These are phyloP conservation scores for bread wheat (Triticum aestivum) DNA, from an alignment of 176 grass and related monocot genomes.

Conservation along the genomic window DNA sequence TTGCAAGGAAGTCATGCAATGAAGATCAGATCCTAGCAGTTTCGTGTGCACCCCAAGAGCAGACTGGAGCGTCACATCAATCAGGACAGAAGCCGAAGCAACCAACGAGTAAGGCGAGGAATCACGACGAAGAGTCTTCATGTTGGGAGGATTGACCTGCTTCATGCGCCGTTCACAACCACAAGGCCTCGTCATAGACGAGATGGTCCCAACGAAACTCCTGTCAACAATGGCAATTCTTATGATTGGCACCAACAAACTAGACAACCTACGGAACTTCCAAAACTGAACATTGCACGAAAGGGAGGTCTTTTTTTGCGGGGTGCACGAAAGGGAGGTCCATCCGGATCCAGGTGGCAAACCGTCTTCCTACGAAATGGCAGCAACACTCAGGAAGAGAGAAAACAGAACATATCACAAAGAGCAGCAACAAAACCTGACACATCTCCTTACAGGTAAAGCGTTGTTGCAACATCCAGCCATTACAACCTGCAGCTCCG, in stretches of 20 bases:
- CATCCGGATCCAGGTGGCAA: not conserved
- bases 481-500: not conserved
- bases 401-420: not conserved
- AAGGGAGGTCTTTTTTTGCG: not conserved
- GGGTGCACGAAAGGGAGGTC: not conserved
- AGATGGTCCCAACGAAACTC: not conserved
- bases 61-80: too few species aligned
- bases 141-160: not conserved
- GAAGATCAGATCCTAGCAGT: too few species aligned
- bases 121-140: too few species aligned
- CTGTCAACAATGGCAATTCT: not conserved
- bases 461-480: not conserved
- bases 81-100: too few species aligned
- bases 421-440: not conserved
- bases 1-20: too few species aligned
- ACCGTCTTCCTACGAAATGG: not conserved
- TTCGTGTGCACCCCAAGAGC: too few species aligned
- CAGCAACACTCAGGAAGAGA: not conserved
- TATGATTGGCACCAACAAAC: too few species aligned
- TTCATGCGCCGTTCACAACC: not conserved
- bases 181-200: not conserved
- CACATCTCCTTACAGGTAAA: constrained; percentile 21
- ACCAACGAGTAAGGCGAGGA: too few species aligned
- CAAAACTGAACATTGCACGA: not conserved
- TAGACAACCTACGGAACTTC: not conserved